Evolutionary conservation across 192 early-diverging fungal genomes (phyloP).

Genomic region (Gonapodya sp.): DNA sequence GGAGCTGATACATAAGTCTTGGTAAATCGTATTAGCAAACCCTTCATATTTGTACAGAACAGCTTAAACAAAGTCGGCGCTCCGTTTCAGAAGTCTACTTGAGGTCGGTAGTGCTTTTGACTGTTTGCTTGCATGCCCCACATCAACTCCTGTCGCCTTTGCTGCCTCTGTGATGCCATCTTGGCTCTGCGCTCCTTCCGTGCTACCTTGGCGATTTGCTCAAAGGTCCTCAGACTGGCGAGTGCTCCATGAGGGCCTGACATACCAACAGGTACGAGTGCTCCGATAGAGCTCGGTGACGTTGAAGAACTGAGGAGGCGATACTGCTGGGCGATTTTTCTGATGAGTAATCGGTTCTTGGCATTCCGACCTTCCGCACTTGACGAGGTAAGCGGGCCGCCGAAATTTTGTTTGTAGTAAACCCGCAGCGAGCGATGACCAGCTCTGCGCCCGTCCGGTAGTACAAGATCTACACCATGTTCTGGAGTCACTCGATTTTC

Average conservation of each 20-base stretch:
- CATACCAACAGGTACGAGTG: conserved; percentile 52
- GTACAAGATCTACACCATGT: conserved; percentile 75
- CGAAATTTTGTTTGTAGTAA: conserved; percentile 78
- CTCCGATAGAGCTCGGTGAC: conserved; percentile 69
- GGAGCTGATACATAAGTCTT: too few species aligned
- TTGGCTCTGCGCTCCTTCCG: conserved; percentile 50
- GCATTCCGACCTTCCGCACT: conserved; percentile 44
- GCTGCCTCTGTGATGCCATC: conserved; percentile 18
- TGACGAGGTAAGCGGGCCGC: conserved; percentile 18
- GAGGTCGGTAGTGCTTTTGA: conserved; percentile 75
- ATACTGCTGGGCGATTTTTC: conserved; percentile 11
- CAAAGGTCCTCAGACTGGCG: conserved; percentile 29
- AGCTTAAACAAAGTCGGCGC: too few species aligned
- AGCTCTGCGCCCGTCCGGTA: conserved; percentile 71
- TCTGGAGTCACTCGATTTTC: conserved; percentile 30
- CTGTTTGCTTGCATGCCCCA: conserved; percentile 49
- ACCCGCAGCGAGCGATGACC: conserved; percentile 71
- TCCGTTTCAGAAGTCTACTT: conserved; percentile 66
- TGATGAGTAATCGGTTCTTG: conserved; percentile 1
- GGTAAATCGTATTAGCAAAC: too few species aligned
- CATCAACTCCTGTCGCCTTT: conserved; percentile 48
- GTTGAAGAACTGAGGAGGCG: conserved; percentile 46
- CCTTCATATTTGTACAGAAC: too few species aligned
- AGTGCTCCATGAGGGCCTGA: conserved; percentile 23
- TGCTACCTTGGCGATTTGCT: conserved; percentile 46